phyloP scores from a whole-genome alignment of 2,329 filamentous ascomycete genomes.

The Fusarium kyushuense region DNA sequence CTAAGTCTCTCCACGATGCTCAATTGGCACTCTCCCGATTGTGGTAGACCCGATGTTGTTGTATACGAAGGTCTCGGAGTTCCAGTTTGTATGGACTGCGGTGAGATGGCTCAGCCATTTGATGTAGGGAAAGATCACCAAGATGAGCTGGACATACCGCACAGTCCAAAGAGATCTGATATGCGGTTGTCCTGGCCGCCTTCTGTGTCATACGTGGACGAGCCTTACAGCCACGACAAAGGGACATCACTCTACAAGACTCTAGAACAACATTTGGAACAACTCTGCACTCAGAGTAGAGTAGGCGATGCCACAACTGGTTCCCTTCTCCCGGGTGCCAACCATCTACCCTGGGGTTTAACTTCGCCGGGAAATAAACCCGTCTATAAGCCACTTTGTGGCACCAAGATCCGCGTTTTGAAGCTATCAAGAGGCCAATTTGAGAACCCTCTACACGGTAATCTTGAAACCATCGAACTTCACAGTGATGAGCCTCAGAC shows the following conservation, averaged over 20 bases:
- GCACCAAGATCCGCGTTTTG: background rate
- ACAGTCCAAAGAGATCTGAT: background rate
- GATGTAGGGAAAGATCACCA: background rate
- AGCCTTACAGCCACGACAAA: background rate
- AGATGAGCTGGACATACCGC: background rate
- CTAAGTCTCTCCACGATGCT: background rate
- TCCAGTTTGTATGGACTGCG: background rate
- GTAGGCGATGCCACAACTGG: rapidly evolving
- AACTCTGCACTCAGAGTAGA: background rate
- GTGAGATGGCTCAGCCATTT: background rate
- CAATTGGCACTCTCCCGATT: background rate
- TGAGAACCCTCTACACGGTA: background rate
- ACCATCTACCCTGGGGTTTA: rapidly evolving
- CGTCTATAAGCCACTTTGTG: background rate
- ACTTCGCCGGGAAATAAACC: background rate
- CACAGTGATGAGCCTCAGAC: rapidly evolving
- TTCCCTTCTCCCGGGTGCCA: background rate
- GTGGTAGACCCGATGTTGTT: background rate
- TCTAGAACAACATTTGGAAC: background rate
- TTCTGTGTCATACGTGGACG: background rate
- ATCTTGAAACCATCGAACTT: background rate
- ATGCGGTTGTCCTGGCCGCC: slow-evolving; percentile 3
- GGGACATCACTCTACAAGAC: background rate
- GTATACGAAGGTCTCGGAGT: background rate
- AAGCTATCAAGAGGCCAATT: background rate